These are phyloP conservation scores for Pythium apleroticum DNA, from an alignment of 352 stramenopile genomes.

Conservation along the genomic window DNA sequence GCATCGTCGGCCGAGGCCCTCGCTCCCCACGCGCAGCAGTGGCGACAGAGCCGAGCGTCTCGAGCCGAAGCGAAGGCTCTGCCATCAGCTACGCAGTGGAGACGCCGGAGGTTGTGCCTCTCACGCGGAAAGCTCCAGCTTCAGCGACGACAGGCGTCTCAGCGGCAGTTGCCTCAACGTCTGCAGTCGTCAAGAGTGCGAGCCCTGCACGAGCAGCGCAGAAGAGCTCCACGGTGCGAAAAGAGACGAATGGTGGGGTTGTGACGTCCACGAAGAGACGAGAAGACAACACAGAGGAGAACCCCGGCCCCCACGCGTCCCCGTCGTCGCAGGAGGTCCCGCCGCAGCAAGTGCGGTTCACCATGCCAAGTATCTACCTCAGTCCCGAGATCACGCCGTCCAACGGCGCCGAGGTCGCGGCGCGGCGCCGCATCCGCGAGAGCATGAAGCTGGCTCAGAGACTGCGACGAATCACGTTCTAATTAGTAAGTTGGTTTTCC, in stretches of 20 bases:
- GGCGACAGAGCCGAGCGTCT: neutral
- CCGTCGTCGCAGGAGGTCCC: constrained; percentile 3
- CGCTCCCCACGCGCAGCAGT: neutral
- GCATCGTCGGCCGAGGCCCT: constrained; percentile 8
- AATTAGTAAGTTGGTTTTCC: constrained; percentile 4
- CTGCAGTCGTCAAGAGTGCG: neutral
- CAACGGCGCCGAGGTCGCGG: constrained; percentile 21
- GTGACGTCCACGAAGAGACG: neutral
- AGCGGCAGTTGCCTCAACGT: neutral
- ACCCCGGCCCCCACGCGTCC: neutral
- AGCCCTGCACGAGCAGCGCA: constrained; percentile 12
- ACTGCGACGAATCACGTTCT: constrained; percentile 35
- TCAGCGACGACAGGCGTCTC: neutral
- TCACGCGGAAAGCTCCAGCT: neutral
- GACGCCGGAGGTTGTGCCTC: neutral
- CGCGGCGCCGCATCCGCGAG: constrained; percentile 32
- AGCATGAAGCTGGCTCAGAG: constrained; percentile 40
- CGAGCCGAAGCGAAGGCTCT: neutral
- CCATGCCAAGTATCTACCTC: constrained; percentile 44
- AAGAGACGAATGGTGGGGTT: neutral
- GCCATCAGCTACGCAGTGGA: neutral
- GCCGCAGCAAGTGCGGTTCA: constrained; percentile 29
- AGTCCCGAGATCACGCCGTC: constrained; percentile 33
- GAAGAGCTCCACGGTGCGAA: constrained; percentile 1
- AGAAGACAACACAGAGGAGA: neutral